Conservation (phyloP, 2,329 filamentous ascomycete genomes). For the Domatiomyces globalis region DNA sequence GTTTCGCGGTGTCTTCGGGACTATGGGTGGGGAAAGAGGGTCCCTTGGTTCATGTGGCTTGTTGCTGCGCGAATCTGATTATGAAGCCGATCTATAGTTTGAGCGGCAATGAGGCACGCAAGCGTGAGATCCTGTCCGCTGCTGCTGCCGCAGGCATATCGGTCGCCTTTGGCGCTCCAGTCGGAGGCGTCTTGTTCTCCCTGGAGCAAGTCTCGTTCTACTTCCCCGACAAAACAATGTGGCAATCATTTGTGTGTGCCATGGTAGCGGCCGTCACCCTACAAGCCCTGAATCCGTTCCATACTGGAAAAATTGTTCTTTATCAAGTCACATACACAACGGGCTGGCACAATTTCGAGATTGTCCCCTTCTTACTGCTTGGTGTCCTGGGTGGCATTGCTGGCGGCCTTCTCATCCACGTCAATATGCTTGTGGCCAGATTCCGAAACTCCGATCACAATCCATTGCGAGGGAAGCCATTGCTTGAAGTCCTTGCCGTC, state of each 20-base stretch:
- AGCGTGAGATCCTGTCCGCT: conserved; percentile 82
- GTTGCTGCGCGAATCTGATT: conserved; percentile 87
- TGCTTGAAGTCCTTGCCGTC: conserved; percentile 66
- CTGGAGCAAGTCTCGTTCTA: conserved; percentile 97
- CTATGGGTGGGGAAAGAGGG: conserved; percentile 97
- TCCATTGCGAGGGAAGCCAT: conserved; percentile 44
- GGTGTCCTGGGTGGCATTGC: conserved; percentile 88
- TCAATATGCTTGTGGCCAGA: conserved; percentile 73
- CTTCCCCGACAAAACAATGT: conserved; percentile 99
- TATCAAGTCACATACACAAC: conserved; percentile 91
- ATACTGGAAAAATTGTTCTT: conserved; percentile 85
- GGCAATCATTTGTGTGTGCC: conserved; percentile 97
- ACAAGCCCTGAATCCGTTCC: conserved; percentile 84
- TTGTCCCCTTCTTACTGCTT: conserved; percentile 72
- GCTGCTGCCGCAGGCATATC: conserved; percentile 86
- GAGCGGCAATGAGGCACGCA: conserved; percentile 80
- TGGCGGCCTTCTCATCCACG: conserved; percentile 83
- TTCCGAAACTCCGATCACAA: conserved; percentile 52
- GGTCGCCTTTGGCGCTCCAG: conserved; percentile 84
- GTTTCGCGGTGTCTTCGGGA: conserved; percentile 79
- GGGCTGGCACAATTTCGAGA: conserved; percentile 88
- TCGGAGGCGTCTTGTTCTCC: conserved; percentile 88
- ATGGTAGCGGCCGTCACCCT: conserved; percentile 96
- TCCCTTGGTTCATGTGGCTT: conserved; percentile 87
- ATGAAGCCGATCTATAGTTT: conserved; percentile 77